phyloP scores from a whole-genome alignment of 2,329 filamentous ascomycete species.

The Fusarium duplospermum region DNA sequence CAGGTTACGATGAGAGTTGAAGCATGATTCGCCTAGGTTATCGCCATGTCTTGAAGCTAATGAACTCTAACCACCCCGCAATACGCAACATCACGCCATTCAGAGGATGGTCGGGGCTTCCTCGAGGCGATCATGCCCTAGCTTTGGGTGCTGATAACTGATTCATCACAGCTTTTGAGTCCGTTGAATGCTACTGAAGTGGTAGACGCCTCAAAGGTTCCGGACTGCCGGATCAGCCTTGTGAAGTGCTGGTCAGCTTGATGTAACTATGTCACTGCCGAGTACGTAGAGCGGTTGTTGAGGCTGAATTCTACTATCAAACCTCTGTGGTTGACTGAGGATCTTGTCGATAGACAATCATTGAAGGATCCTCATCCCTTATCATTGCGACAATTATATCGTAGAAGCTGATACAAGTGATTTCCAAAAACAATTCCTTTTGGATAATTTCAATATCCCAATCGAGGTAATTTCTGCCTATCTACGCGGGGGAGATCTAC shows the following conservation, averaged over 20 bases:
- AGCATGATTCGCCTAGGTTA: neutral
- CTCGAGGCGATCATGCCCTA: neutral
- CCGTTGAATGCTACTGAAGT: neutral
- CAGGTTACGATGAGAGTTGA: neutral
- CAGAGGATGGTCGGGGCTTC: neutral
- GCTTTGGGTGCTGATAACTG: neutral
- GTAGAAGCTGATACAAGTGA: neutral
- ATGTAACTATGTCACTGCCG: neutral
- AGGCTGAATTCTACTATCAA: neutral
- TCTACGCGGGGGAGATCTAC: neutral
- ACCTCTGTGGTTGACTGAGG: neutral
- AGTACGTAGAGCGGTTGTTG: neutral
- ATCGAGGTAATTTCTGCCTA: neutral
- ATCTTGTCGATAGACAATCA: neutral
- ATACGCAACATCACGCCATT: constrained; percentile 1
- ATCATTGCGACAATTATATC: neutral
- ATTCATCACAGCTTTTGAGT: neutral
- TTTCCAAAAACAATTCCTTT: neutral
- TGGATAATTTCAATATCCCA: neutral
- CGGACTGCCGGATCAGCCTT: neutral
- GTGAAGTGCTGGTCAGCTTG: neutral
- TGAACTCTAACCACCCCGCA: constrained; percentile 6
- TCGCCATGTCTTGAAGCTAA: neutral
- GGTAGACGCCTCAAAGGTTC: neutral
- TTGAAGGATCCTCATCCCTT: neutral